phyloP scores from a whole-genome alignment of 805 yeast genomes.

The fission yeast (Schizosaccharomyces pombe) region DNA sequence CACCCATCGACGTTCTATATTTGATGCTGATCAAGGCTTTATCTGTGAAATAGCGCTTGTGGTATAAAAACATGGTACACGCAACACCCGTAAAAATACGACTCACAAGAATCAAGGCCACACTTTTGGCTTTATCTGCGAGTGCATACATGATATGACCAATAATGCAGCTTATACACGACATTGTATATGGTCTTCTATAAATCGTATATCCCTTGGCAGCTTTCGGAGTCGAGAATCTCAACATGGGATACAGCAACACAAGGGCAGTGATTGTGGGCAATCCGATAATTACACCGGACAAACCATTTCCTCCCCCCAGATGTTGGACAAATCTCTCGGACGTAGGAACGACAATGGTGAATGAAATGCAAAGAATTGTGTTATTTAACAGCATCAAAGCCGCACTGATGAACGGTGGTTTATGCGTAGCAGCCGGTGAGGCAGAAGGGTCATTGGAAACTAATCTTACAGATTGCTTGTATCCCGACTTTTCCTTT shows the following conservation, averaged over 20 bases:
- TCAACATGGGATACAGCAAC: background rate
- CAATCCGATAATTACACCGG: conserved; percentile 1
- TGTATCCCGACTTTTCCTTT: too few species aligned
- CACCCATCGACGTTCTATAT: background rate
- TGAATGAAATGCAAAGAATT: background rate
- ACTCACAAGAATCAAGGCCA: background rate
- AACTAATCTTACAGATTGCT: too few species aligned
- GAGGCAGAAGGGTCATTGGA: too few species aligned
- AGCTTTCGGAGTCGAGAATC: background rate
- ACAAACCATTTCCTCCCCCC: background rate
- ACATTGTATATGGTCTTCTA: background rate
- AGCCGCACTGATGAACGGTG: background rate
- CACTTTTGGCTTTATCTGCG: background rate
- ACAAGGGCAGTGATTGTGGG: background rate
- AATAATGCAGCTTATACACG: background rate
- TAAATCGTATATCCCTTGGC: background rate
- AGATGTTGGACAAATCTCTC: background rate
- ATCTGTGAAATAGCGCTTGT: background rate
- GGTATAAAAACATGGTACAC: conserved; percentile 1
- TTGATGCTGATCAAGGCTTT: background rate
- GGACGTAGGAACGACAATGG: background rate
- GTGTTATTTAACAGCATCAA: background rate
- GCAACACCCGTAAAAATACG: background rate
- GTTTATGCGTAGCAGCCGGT: too few species aligned
- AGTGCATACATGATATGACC: background rate